Base-by-base conservation (phyloP, 2,329 filamentous ascomycete genomes). In the Colletotrichum sp. region DNA sequence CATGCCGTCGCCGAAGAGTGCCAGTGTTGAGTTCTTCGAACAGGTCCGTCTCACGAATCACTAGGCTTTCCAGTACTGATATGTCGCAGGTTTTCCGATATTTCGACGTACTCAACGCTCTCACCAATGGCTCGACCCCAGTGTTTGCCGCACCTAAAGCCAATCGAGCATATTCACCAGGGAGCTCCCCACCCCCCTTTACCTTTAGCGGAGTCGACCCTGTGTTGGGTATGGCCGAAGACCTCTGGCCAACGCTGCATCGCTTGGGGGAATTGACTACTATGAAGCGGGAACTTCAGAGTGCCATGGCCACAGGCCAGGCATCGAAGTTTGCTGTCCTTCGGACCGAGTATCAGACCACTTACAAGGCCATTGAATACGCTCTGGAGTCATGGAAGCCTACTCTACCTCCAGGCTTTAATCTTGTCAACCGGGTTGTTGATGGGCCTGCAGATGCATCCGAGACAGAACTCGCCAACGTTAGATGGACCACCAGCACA, bases 351-450 rank as follows among this genome's bases (percentile, higher is more conserved):
- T 71, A 75, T 32, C 57, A 77, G 13, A 69, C 77, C 15, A 49
- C 74, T 12, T 77, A 68, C 55, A 71, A 71, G 8, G 63, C 68
- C 3, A 69, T 78, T 4, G 77, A 78, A 29, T 32, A 52, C 22
- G 67, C 75, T 8, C 39, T 78, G 9, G 71, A 66, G 22, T 66
- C 70, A 6, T 78, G 77, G 77, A 65, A 52, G 12, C 77, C 77
- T 11, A 30, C 39, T 3, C 44, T 78, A 5, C 75, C 77, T 19
- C 64, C 75, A 7, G 71, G 77, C 9, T 78, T 71, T 25, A 75
- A 72, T 15, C 68, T 78, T 16, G 77, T 78, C 67, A 78, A 78
- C 34, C 77, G 77, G 32, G 70, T 78, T 13, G 77, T 77, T 2
- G 77, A 78, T n/a, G 77, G 77, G 11, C 75, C 77, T 19, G 52